These are phyloP conservation scores for Chrysosporium keratinophilum DNA, from an alignment of 2,329 filamentous ascomycete genomes.

Conservation along the genomic window DNA sequence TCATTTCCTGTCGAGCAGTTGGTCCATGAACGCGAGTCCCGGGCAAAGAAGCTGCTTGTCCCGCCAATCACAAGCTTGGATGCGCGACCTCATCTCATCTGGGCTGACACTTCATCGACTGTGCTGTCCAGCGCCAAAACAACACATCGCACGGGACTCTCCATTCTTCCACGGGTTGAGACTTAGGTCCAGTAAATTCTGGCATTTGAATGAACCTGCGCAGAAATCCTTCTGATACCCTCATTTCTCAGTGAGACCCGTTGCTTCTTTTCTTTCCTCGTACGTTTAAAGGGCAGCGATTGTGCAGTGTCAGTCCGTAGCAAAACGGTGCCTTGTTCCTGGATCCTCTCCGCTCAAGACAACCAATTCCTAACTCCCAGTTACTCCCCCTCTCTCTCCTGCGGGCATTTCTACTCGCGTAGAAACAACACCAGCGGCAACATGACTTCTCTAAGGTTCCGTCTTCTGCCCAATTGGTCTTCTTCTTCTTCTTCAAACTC, in stretches of 20 bases:
- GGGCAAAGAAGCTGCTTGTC: no score
- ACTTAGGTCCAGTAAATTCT: not conserved
- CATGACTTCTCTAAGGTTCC: slow-evolving; percentile 9
- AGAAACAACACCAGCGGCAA: not conserved
- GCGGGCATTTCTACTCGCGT: slow-evolving; percentile 1
- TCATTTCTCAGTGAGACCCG: no score
- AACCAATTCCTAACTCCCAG: not conserved
- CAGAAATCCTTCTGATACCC: no score
- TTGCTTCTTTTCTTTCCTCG: no score
- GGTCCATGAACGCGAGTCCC: no score
- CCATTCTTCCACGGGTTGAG: not conserved
- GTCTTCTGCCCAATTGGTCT: not conserved
- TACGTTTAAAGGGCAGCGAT: no score
- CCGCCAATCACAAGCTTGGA: no score
- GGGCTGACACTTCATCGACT: not conserved
- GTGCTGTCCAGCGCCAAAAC: no score
- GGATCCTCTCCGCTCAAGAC: not conserved
- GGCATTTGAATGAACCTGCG: not conserved
- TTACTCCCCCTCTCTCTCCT: not conserved
- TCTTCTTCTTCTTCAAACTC: not conserved
- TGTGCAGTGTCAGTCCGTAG: not conserved
- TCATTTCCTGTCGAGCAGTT: no score
- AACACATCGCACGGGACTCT: not conserved
- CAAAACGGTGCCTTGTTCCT: not conserved
- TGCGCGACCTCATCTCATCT: not conserved